Conservation (phyloP, 1,284 basidiomycete genomes). For the Tetrapyrgos nigripes region DNA sequence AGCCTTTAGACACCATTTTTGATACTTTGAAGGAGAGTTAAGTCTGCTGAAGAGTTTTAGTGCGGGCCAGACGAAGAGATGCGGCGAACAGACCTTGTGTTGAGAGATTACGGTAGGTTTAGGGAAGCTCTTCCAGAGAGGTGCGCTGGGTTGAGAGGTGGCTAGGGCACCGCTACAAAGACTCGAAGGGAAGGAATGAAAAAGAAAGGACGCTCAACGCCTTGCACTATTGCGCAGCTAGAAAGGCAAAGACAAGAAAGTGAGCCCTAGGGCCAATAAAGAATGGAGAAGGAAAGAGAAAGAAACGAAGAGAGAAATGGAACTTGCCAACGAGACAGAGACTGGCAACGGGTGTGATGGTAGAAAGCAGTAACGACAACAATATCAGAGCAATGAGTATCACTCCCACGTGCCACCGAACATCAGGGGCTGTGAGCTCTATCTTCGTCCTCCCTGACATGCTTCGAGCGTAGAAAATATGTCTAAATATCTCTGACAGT, state of each 20-base stretch:
- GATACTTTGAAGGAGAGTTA: constrained; percentile 27
- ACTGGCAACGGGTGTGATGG: constrained; percentile 4
- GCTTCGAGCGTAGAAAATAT: no score
- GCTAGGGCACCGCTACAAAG: constrained; percentile 32
- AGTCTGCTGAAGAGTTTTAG: not conserved
- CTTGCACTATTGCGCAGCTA: constrained; percentile 53
- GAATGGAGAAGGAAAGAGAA: constrained; percentile 26
- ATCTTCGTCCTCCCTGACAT: no score
- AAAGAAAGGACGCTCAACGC: constrained; percentile 59
- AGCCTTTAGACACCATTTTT: constrained; percentile 72
- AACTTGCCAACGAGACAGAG: constrained; percentile 13
- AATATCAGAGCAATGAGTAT: not conserved
- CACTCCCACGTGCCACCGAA: not conserved
- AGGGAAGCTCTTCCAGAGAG: constrained; percentile 20
- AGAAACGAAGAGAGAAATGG: constrained; percentile 7
- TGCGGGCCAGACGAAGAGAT: constrained; percentile 22
- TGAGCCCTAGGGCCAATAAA: constrained; percentile 30
- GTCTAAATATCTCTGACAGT: no score
- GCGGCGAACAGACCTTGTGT: not conserved
- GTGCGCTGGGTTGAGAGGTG: constrained; percentile 32
- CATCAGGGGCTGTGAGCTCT: no score
- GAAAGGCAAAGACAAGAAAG: constrained; percentile 35
- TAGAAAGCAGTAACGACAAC: not conserved
- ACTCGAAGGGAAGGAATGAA: constrained; percentile 27
- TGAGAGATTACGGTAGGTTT: not conserved